These are phyloP conservation scores for Dalbergia cultrata DNA, from an alignment of 306 rosid genomes.

Conservation along the genomic window DNA sequence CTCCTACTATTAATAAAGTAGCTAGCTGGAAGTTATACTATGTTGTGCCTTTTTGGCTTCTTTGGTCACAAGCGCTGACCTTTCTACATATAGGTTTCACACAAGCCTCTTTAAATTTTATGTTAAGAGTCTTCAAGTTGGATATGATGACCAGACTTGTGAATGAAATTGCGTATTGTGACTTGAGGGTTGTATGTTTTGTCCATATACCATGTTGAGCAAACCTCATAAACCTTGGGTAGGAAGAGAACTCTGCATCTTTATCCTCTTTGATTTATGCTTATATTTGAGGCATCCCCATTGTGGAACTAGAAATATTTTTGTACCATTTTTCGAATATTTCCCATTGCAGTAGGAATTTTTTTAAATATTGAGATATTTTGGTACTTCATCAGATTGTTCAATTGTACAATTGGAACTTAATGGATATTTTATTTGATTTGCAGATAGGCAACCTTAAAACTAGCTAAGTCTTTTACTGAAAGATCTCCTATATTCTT, in stretches of 20 bases:
- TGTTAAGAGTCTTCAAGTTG: constrained; percentile 20
- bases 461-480: too few relatives aligned
- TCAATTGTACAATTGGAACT: too few relatives aligned
- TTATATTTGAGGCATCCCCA: not conserved
- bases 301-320: too few relatives aligned
- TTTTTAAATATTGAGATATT: too few relatives aligned
- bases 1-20: constrained; percentile 2
- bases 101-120: constrained; percentile 2
- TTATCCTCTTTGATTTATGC: not conserved
- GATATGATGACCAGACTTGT: not conserved
- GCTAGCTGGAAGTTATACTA: not conserved
- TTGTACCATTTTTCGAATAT: too few relatives aligned
- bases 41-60: not conserved
- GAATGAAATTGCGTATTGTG: not conserved
- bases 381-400: too few relatives aligned
- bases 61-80: constrained; percentile 30
- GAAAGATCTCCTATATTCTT: too few relatives aligned
- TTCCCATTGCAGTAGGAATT: too few relatives aligned
- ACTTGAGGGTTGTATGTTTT: not conserved
- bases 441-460: too few relatives aligned
- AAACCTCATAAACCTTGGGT: not conserved
- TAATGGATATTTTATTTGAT: too few relatives aligned
- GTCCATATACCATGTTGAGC: not conserved
- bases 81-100: constrained; percentile 39
- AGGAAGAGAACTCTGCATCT: not conserved